phyloP scores from a whole-genome alignment of 371 early-diverging fungal genomes.

The Mucor racemosus region DNA sequence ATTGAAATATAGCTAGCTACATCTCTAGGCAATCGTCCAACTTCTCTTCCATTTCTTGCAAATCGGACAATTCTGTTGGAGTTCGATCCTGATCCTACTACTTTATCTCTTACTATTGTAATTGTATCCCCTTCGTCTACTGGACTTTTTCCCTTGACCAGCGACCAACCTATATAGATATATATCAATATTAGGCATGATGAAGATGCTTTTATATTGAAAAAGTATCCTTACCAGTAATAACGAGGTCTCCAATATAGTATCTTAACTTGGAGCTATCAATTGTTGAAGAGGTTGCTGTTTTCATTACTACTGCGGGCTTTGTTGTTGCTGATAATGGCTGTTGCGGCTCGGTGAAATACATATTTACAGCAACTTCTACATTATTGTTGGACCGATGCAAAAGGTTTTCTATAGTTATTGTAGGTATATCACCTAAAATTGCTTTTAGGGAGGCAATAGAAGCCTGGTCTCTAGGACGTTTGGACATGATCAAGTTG shows the following conservation, averaged over 20 bases:
- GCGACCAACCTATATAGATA: conserved; percentile 40
- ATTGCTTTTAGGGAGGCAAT: conserved; percentile 19
- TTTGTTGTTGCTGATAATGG: background rate
- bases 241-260: conserved; percentile 45
- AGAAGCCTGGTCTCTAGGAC: conserved; percentile 20
- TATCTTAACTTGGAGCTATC: background rate
- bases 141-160: conserved; percentile 31
- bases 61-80: conserved; percentile 62
- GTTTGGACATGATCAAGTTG: conserved; percentile 16
- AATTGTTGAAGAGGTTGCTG: background rate
- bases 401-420: conserved; percentile 11
- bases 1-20: conserved; percentile 52
- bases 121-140: conserved; percentile 39
- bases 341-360: conserved; percentile 20
- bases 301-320: background rate
- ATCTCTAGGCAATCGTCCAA: conserved; percentile 55
- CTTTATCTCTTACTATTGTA: conserved; percentile 31
- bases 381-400: conserved; percentile 29
- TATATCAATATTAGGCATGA: no score
- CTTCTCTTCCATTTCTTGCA: conserved; percentile 35
- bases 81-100: conserved; percentile 10
- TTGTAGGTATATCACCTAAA: conserved; percentile 16
- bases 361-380: conserved; percentile 28
- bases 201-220: background rate
- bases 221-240: conserved; percentile 25